These are phyloP conservation scores for Rhytidhysteron rufulum DNA, from an alignment of 2,329 filamentous ascomycete genomes.

Conservation along the genomic window DNA sequence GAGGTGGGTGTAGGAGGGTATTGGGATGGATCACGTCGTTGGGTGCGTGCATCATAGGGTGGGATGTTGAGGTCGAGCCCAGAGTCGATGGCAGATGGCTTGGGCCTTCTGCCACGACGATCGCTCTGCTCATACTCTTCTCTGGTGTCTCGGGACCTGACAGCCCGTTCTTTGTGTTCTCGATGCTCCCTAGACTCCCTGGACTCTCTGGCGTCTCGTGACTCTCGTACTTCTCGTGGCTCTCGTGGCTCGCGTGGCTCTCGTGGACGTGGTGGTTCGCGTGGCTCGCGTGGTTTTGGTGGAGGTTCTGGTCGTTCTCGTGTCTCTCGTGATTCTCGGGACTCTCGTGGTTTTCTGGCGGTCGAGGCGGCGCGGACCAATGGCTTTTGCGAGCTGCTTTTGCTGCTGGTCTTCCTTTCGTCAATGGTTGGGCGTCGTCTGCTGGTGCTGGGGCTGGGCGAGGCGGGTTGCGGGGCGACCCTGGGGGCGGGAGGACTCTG, in stretches of 20 bases:
- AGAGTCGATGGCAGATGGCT: constrained; percentile 22
- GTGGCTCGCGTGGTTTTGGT: no score
- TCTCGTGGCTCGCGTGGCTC: no score
- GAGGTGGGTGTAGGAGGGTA: constrained; percentile 26
- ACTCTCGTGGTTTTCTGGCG: constrained; percentile 11
- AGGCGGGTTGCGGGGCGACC: constrained; percentile 12
- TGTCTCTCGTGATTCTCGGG: constrained; percentile 21
- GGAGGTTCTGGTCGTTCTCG: no score
- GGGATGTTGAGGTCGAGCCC: constrained; percentile 25
- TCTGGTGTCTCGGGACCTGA: no score
- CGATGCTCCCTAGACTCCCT: no score
- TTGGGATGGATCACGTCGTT: constrained; percentile 25
- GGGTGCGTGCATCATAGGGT: constrained; percentile 21
- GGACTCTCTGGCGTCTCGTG: constrained; percentile 22
- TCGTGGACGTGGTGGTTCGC: no score
- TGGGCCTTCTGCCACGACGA: constrained; percentile 12
- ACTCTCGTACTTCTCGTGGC: no score
- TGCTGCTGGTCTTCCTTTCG: constrained; percentile 9
- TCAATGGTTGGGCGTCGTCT: constrained; percentile 16
- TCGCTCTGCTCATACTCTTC: constrained; percentile 2
- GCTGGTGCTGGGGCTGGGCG: constrained; percentile 18
- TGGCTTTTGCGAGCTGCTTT: constrained; percentile 22
- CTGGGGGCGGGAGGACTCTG: constrained; percentile 21
- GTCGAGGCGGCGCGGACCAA: constrained; percentile 21
- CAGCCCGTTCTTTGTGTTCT: no score